phyloP scores from a whole-genome alignment of 2,329 filamentous ascomycete species.

The Coniochaeta sp. region DNA sequence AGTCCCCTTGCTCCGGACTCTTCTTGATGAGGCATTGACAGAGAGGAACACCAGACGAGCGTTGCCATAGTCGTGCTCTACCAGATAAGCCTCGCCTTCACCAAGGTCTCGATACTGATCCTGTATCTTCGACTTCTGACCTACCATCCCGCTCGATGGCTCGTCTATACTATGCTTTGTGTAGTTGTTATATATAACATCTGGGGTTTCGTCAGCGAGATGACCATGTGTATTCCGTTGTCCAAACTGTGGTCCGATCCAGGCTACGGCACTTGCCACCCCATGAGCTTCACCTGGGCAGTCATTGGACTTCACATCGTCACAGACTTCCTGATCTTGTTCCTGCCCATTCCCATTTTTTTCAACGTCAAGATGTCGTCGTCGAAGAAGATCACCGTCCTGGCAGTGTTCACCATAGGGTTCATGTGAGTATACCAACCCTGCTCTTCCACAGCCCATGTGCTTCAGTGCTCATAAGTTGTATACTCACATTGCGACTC shows the following conservation, averaged over 20 bases:
- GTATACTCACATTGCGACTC: background rate
- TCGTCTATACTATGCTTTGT: constrained; percentile 6
- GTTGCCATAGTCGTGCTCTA: constrained; percentile 1
- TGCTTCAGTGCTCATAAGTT: background rate
- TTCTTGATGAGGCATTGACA: background rate
- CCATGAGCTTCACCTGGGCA: background rate
- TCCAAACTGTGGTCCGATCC: constrained; percentile 2
- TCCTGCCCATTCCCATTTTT: constrained; percentile 5
- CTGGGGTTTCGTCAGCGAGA: constrained; percentile 3
- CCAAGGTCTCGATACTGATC: constrained; percentile 10
- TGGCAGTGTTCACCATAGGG: constrained; percentile 5
- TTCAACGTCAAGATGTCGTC: background rate
- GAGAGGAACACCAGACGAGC: background rate
- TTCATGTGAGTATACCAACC: constrained; percentile 4
- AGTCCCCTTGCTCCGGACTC: background rate
- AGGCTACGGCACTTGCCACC: background rate
- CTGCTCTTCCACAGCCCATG: background rate
- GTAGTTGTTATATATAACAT: constrained; percentile 5
- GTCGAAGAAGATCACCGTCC: constrained; percentile 5
- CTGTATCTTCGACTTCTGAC: constrained; percentile 12
- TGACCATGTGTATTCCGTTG: constrained; percentile 6
- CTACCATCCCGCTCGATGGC: constrained; percentile 7
- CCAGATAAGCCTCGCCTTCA: constrained; percentile 1
- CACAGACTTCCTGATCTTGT: constrained; percentile 8
- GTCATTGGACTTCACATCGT: constrained; percentile 2